These are phyloP conservation scores for Pyricularia pennisetigena DNA, from an alignment of 2,329 filamentous ascomycete species.

Conservation along the genomic window DNA sequence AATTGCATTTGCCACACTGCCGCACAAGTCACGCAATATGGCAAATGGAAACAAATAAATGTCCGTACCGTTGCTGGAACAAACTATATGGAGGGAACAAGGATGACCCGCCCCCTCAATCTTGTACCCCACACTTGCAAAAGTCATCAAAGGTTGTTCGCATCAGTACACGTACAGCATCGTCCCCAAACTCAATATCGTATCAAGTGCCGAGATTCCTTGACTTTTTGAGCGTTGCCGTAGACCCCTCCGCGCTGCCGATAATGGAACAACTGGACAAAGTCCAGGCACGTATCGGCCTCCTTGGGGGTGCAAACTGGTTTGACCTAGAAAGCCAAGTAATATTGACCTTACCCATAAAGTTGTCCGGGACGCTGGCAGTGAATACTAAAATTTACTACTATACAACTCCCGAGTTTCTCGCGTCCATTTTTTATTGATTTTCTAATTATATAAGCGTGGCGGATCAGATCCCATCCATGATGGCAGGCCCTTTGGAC, in stretches of 20 bases:
- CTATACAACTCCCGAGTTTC: not conserved
- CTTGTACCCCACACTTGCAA: not conserved
- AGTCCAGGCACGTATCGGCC: not conserved
- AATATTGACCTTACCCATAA: not conserved
- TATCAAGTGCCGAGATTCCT: not conserved
- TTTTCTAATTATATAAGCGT: not conserved
- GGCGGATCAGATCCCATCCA: not conserved
- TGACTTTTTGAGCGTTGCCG: not conserved
- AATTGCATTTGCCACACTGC: not conserved
- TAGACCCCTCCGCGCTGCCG: not conserved
- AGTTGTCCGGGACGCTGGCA: not conserved
- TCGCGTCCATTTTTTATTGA: not conserved
- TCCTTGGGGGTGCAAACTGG: not conserved
- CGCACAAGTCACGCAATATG: not conserved
- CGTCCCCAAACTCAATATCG: not conserved
- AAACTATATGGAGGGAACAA: not conserved
- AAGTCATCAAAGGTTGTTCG: not conserved
- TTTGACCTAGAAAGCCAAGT: not conserved
- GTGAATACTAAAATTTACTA: not conserved
- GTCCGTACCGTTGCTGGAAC: not conserved
- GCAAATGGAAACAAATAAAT: too few species aligned
- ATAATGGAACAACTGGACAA: not conserved
- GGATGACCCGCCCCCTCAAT: not conserved
- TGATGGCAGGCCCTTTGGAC: slow-evolving; percentile 17
- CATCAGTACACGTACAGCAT: not conserved